Percentiles rank a stretch among this genome's conserved stretches.
phyloP scores from a whole-genome alignment of 2,329 filamentous ascomycete genomes.

The Colletotrichum aenigma region DNA sequence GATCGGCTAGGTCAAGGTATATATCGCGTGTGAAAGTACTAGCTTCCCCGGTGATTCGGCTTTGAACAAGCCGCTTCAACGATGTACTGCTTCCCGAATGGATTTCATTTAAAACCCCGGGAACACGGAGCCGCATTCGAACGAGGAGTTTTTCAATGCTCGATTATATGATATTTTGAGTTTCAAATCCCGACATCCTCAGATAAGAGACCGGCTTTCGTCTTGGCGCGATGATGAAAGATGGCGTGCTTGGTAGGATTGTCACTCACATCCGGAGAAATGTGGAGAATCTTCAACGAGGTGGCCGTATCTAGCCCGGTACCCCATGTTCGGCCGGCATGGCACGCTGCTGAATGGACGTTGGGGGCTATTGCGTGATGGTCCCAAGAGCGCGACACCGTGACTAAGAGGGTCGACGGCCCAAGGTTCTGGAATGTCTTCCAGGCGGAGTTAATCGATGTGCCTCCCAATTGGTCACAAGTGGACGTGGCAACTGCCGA shows the following conservation, averaged over 20 bases:
- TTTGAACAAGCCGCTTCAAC: neutral
- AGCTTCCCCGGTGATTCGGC: neutral
- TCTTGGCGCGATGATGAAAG: constrained; percentile 17
- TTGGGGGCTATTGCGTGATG: constrained; percentile 4
- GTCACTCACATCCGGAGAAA: neutral
- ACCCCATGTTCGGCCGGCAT: neutral
- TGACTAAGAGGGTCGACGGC: neutral
- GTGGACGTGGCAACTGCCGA: neutral
- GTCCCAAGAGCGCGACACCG: constrained; percentile 3
- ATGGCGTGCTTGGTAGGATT: constrained; percentile 5
- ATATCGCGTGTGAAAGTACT: neutral
- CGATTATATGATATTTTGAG: neutral
- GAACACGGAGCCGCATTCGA: neutral
- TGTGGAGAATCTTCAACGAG: neutral
- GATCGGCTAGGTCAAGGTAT: fast-evolving
- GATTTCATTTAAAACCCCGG: neutral
- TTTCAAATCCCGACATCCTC: neutral
- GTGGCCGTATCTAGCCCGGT: neutral
- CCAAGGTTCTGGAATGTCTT: neutral
- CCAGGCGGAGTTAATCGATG: neutral
- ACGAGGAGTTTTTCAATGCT: neutral
- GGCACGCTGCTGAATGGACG: neutral
- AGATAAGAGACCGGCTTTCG: neutral
- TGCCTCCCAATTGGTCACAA: neutral
- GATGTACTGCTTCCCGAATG: neutral